Conservation (phyloP, 2,329 filamentous ascomycete species). For the Trichoderma afroharzianum region DNA sequence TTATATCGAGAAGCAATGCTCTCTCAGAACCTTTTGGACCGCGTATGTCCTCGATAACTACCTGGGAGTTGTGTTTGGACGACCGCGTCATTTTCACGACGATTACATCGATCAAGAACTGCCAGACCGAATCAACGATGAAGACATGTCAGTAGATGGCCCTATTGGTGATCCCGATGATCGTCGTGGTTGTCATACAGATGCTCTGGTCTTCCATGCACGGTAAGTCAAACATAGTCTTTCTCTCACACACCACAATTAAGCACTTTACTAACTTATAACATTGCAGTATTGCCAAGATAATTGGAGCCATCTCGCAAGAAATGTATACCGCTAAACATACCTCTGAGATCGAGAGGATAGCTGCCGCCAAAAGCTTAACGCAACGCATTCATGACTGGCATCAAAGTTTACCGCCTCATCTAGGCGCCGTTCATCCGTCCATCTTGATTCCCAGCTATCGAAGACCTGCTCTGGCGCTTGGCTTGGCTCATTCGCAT, state of each 20-base stretch:
- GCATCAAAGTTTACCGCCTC: slow-evolving; percentile 38
- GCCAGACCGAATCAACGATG: slow-evolving; percentile 54
- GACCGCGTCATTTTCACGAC: slow-evolving; percentile 58
- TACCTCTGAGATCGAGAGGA: slow-evolving; percentile 34
- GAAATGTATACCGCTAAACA: slow-evolving; percentile 39
- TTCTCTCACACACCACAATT: accelerated
- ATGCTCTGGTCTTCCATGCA: slow-evolving; percentile 44
- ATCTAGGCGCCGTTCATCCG: slow-evolving; percentile 42
- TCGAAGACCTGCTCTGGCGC: slow-evolving; percentile 47
- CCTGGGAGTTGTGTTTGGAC: slow-evolving; percentile 58
- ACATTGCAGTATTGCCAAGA: slow-evolving; percentile 32
- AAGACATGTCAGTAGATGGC: slow-evolving; percentile 43
- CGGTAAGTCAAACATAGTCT: slow-evolving; percentile 25
- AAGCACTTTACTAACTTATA: background rate
- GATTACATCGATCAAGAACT: slow-evolving; percentile 61
- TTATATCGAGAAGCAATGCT: slow-evolving; percentile 48
- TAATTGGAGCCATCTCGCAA: slow-evolving; percentile 38
- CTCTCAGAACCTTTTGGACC: slow-evolving; percentile 58
- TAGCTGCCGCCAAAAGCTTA: slow-evolving; percentile 36
- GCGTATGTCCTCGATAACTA: slow-evolving; percentile 62
- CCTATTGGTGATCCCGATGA: background rate
- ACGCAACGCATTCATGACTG: slow-evolving; percentile 38
- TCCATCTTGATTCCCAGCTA: slow-evolving; percentile 45
- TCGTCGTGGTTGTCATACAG: slow-evolving; percentile 46
- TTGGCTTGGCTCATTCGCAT: slow-evolving; percentile 53